Evolutionary conservation across 2,329 filamentous ascomycete species (phyloP).

Genomic region (Penicillium sp.): DNA sequence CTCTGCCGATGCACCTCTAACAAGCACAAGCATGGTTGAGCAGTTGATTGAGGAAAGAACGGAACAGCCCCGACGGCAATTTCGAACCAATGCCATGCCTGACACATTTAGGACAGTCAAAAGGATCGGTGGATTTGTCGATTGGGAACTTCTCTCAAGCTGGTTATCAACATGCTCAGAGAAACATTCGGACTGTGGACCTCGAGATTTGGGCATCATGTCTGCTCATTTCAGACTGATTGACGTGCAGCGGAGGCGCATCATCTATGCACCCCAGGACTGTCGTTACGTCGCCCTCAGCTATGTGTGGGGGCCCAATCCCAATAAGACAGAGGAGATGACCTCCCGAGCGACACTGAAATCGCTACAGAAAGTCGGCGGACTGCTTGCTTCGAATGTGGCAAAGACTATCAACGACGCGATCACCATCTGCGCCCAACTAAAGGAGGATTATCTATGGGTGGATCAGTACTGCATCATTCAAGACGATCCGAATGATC

Average conservation of each 20-base stretch:
- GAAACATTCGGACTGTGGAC: not conserved
- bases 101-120: not conserved
- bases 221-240: not conserved
- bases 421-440: not conserved
- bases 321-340: not conserved
- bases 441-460: not conserved
- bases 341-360: not conserved
- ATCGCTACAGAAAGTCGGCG: not conserved
- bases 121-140: not conserved
- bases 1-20: not conserved
- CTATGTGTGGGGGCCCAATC: not conserved
- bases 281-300: not conserved
- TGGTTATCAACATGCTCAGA: not conserved
- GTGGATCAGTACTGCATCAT: not conserved
- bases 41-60: not conserved
- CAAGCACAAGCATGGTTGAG: not conserved
- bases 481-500: not conserved
- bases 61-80: not conserved
- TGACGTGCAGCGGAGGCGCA: not conserved
- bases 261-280: not conserved
- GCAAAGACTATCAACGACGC: not conserved
- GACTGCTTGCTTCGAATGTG: not conserved
- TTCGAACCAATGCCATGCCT: not conserved
- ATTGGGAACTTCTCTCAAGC: not conserved
- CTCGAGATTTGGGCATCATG: not conserved